A percentile compares a stretch with the other conserved stretches of the same genome.
Conservation (phyloP, 371 early-diverging fungal species). For the Mucor plumbeus region DNA sequence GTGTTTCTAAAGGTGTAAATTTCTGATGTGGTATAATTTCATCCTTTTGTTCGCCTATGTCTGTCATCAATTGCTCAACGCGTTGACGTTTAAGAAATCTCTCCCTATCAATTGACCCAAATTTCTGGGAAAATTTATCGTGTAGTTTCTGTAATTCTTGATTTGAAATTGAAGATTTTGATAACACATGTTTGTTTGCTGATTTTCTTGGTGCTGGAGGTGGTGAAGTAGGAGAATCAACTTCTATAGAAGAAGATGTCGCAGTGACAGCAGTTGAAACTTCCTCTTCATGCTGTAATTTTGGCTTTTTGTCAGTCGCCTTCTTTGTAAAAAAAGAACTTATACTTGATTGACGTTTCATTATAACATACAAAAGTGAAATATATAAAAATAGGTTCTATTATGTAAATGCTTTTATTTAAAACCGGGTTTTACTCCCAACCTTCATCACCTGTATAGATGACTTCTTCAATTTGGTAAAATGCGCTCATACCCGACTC, state of each 20-base stretch:
- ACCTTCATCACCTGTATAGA: constrained; percentile 54
- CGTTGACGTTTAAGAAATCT: constrained; percentile 23
- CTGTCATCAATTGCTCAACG: constrained; percentile 8
- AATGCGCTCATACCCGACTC: constrained; percentile 54
- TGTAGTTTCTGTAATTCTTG: constrained; percentile 12
- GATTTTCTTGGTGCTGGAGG: neutral
- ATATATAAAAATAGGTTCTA: too few species aligned
- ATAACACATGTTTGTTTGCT: neutral
- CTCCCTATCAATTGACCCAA: constrained; percentile 30
- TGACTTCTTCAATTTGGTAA: constrained; percentile 52
- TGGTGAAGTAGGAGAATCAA: neutral
- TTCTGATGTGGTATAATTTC: constrained; percentile 23
- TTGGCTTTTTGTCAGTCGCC: neutral
- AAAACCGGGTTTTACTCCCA: constrained; percentile 29
- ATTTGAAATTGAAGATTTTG: neutral
- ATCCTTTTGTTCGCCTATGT: neutral
- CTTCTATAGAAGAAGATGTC: neutral
- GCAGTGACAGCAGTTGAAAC: neutral
- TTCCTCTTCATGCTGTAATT: neutral
- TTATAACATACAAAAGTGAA: neutral
- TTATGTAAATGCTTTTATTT: neutral
- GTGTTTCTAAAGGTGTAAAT: constrained; percentile 83
- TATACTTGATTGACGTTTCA: constrained; percentile 39
- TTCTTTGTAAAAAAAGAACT: constrained; percentile 33
- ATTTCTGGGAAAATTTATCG: constrained; percentile 31